Base-by-base conservation (phyloP, 2,329 filamentous ascomycete genomes). In the Cercospora sojina region DNA sequence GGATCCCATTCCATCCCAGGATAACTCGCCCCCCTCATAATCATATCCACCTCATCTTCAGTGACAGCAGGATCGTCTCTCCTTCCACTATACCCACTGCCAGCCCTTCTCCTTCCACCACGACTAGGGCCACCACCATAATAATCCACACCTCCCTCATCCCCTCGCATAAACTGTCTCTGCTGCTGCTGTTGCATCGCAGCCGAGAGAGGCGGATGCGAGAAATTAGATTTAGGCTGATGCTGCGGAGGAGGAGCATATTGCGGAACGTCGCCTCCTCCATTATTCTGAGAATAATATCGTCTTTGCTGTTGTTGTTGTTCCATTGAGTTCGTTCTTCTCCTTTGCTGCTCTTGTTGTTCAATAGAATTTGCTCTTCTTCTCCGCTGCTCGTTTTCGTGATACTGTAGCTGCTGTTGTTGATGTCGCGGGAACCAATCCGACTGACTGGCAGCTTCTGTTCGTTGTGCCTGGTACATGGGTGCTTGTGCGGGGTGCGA, bases 11-110 rank as follows among this genome's bases (percentile, higher is more conserved):
- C 88, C 78, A 90, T 87, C 0, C 89, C 89, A 0, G 89, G 89
- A 76, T 90, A 91, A 74, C 85, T 88, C 12, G 87, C 88, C 6
- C 88, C 88, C 57, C 82, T 84, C 89, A 91, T 91, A 66, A 71
- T 65, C 49, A 74, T 57, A 8, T 56, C 60, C 60, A 63, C 60
- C 27, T 73, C 71, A 31, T 73, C 68, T 41, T 75, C 74, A 9
- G 71, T 69, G 3, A 74, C 70, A n/a, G 70, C 69, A 16, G 68
- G 65, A 65, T 74, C 74, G 51, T 75, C 72, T 58, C 73, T 65
- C 23, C 74, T 59, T 3, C 72, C 74, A 58, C 67, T 67, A 55
- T 73, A 75, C 3, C 71, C 71, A 5, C 67, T 71, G 1, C 64
- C 58, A 5, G 67, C 68, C 7, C 70, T 66, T 29, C 67, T 66